Base-by-base conservation (phyloP, 805 yeast genomes). In the Metschnikowia noctiluminum region DNA sequence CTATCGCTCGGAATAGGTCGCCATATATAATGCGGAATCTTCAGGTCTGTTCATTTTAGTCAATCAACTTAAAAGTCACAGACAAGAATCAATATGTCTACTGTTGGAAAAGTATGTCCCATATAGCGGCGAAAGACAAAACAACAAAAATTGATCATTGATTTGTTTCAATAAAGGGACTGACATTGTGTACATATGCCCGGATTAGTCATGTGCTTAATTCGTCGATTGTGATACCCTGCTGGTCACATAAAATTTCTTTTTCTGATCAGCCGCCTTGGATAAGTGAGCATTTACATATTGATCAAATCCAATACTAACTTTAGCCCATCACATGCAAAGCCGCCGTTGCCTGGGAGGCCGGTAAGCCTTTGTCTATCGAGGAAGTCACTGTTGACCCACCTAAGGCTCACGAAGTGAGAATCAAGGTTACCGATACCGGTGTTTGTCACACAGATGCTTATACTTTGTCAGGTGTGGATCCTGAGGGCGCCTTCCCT, bases 391-490 rank as follows among this genome's bases (percentile, higher is more conserved):
- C 86, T 64, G 99, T 94, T 39, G 85, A 80, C 26, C 90, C 99
- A 26, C 99, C 99, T 59, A 86, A 82, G 69, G 96, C 97, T 42
- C 97, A 94, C 66, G 99, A 94, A 73, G 98, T 94, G 42, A 86
- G 99, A 70, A 87, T 94, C 68, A 87, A 89, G 71, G 73, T 94
- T 49, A 77, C 76, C 44, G 79, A 87, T 74, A 87, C 97, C 30
- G 99, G 97, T 66, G 96, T 94, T 36, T 94, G 99, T 70, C 99
- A 94, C 76, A 94, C 99, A 34, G 99, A 94, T 68, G 97, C 97
- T 36, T 94, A 86, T 77, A 92, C 98, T 10, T 78, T 94, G 57
- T 85, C 96, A 42, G 99, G 99, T 51, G 79, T 75, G 49, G 99
- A 94, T 69, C 94, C 98, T 47, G 99, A 94, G 73, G 99, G 98